Evolutionary conservation across 2,329 filamentous ascomycete species (phyloP).

Genomic region (Emmonsiellopsis sp.): DNA sequence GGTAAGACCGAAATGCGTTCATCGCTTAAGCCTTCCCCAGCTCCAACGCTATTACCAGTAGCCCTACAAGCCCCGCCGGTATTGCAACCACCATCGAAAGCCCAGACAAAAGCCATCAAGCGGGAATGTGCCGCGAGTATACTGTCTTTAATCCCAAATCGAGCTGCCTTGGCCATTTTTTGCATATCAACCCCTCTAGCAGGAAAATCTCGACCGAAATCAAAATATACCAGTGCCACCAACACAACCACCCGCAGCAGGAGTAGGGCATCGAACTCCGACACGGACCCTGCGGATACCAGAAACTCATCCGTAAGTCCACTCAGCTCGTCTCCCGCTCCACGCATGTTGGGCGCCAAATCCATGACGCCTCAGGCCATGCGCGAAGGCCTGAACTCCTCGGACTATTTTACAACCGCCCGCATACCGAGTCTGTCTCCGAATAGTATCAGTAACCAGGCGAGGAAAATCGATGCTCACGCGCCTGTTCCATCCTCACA

Average conservation of each 20-base stretch:
- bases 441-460: not conserved
- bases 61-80: constrained; percentile 6
- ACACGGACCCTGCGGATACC: not conserved
- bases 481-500: not conserved
- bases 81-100: constrained; percentile 14
- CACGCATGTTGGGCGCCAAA: not conserved
- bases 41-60: constrained; percentile 4
- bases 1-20: not conserved
- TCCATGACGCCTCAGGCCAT: not conserved
- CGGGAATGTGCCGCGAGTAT: constrained; percentile 35
- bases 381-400: not conserved
- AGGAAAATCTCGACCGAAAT: not conserved
- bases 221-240: not conserved
- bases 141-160: constrained; percentile 33
- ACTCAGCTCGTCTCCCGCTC: not conserved
- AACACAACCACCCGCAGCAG: not conserved
- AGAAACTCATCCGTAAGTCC: not conserved
- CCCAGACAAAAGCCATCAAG: constrained; percentile 32
- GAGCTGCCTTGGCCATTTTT: constrained; percentile 27
- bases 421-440: not conserved
- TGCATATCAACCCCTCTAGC: constrained; percentile 5
- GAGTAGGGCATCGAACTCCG: not conserved
- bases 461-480: not conserved
- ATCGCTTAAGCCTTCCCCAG: constrained; percentile 9
- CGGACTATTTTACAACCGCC: not conserved